Conservation (phyloP, 116 monocot genomes). For the Papilionanthe hybrid region DNA sequence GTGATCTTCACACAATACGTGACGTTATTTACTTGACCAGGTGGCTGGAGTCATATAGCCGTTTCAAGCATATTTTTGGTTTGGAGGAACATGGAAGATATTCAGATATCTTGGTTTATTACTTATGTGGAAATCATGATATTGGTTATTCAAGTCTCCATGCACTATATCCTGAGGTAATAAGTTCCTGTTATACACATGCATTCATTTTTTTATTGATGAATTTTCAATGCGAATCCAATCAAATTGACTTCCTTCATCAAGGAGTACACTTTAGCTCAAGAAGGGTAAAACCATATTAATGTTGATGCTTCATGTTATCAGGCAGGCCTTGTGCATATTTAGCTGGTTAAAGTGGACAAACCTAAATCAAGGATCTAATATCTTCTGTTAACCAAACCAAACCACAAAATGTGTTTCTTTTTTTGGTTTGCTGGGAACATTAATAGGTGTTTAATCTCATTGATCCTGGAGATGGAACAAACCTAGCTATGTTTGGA, state of each 20-base stretch:
- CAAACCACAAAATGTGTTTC: neutral
- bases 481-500: neutral
- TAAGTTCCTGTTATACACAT: neutral
- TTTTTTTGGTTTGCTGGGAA: neutral
- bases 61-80: slow-evolving; percentile 72
- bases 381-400: neutral
- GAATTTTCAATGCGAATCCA: neutral
- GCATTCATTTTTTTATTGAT: neutral
- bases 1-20: neutral
- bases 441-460: neutral
- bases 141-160: slow-evolving; percentile 63
- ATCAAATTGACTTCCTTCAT: neutral
- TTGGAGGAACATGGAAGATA: slow-evolving; percentile 29
- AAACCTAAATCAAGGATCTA: neutral
- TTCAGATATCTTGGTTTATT: slow-evolving; percentile 38
- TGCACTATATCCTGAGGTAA: slow-evolving; percentile 59
- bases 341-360: neutral
- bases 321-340: neutral
- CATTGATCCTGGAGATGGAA: neutral
- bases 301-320: neutral
- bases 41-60: slow-evolving; percentile 71
- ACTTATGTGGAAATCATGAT: slow-evolving; percentile 93
- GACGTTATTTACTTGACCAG: slow-evolving; percentile 34
- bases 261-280: neutral
- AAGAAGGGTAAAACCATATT: neutral